Conservation (phyloP, 2,329 filamentous ascomycete species). For the Diaporthe sp. region DNA sequence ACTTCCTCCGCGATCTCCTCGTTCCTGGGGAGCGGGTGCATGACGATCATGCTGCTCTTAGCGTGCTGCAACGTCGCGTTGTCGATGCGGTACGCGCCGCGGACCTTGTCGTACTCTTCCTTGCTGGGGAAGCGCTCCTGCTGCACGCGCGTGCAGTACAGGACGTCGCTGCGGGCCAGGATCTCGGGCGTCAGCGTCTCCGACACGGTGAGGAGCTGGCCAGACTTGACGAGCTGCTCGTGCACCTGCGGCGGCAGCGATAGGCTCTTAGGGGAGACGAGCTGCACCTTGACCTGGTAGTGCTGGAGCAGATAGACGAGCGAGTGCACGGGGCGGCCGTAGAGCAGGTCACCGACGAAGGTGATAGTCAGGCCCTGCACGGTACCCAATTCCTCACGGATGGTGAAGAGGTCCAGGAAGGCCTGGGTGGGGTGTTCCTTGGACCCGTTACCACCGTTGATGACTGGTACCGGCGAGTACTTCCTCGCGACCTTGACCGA, state of each 20-base stretch:
- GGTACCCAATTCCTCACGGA: conserved; percentile 95
- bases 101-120: conserved; percentile 86
- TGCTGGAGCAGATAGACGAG: conserved; percentile 93
- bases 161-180: conserved; percentile 86
- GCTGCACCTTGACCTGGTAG: conserved; percentile 95
- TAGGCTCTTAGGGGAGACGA: conserved; percentile 86
- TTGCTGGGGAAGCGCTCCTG: conserved; percentile 92
- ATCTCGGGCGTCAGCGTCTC: conserved; percentile 89
- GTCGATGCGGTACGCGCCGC: conserved; percentile 90
- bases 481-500: conserved; percentile 87
- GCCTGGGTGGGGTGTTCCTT: conserved; percentile 98
- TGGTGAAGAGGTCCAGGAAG: conserved; percentile 97
- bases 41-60: conserved; percentile 92
- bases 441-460: conserved; percentile 97
- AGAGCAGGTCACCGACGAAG: conserved; percentile 92
- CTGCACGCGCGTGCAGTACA: conserved; percentile 98
- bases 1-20: conserved; percentile 95
- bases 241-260: conserved; percentile 82
- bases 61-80: conserved; percentile 91
- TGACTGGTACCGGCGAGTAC: conserved; percentile 90
- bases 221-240: conserved; percentile 78
- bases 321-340: conserved; percentile 95
- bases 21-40: conserved; percentile 96
- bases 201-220: conserved; percentile 83
- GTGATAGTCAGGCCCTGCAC: conserved; percentile 97